Percentiles rank a stretch among this genome's conserved stretches.
Conservation (phyloP, 1,284 basidiomycete genomes). For the Papiliotrema flavescens region DNA sequence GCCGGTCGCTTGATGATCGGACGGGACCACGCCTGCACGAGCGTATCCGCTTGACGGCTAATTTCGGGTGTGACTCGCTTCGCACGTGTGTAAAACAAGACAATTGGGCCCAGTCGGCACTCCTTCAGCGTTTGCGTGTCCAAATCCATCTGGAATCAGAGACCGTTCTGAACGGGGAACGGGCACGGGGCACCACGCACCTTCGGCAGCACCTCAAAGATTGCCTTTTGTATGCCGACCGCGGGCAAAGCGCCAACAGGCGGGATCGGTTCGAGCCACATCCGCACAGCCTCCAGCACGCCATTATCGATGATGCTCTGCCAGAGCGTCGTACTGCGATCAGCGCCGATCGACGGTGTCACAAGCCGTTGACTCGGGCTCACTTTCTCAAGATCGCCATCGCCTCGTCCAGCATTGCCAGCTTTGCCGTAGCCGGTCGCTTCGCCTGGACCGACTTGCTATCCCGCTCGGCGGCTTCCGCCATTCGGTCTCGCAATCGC, state of each 20-base stretch:
- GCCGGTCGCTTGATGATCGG: conserved; percentile 90
- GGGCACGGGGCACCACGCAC: conserved; percentile 27
- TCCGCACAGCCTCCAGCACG: conserved; percentile 79
- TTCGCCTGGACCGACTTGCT: conserved; percentile 74
- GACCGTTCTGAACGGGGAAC: not conserved
- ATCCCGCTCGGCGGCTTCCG: conserved; percentile 80
- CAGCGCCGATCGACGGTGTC: conserved; percentile 3
- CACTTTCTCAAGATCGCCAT: conserved; percentile 94
- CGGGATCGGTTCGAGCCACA: conserved; percentile 86
- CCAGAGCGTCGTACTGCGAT: conserved; percentile 67
- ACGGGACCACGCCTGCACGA: conserved; percentile 85
- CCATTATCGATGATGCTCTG: conserved; percentile 96
- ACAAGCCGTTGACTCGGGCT: conserved; percentile 37
- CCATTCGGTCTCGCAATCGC: conserved; percentile 78
- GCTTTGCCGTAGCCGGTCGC: conserved; percentile 80
- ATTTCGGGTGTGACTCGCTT: conserved; percentile 82
- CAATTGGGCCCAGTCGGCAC: conserved; percentile 82
- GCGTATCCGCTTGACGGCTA: conserved; percentile 72
- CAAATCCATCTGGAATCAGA: conserved; percentile 68
- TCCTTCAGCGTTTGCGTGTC: conserved; percentile 89
- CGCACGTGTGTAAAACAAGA: conserved; percentile 89
- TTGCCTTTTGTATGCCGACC: conserved; percentile 89
- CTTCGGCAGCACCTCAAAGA: conserved; percentile 77
- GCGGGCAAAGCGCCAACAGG: conserved; percentile 89
- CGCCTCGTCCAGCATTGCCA: conserved; percentile 79